These are phyloP conservation scores for Micractinium conductrix DNA, from an alignment of 139 green algal genomes.

Conservation along the genomic window DNA sequence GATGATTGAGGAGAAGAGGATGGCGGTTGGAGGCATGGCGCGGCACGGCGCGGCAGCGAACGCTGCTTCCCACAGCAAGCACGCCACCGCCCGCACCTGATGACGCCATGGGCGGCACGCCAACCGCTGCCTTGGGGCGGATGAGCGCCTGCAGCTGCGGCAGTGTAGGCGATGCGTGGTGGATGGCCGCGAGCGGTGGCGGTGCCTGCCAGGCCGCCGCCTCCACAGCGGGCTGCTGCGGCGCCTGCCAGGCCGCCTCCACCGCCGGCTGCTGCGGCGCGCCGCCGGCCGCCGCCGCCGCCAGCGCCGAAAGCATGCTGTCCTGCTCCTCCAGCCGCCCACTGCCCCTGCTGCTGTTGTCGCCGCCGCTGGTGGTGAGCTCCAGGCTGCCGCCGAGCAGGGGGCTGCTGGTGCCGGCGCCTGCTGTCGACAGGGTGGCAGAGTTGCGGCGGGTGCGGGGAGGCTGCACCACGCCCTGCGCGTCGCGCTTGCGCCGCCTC, in stretches of 20 bases:
- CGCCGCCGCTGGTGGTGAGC: not conserved
- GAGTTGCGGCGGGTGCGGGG: not conserved
- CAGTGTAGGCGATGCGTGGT: not conserved
- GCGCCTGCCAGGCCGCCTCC: not conserved
- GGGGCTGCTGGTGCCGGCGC: not conserved
- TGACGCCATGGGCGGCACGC: not conserved
- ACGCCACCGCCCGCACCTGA: too few relatives aligned
- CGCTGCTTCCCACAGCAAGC: too few relatives aligned
- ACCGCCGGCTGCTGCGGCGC: not conserved
- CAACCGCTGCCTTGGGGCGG: not conserved
- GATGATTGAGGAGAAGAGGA: too few relatives aligned
- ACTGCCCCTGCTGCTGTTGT: not conserved
- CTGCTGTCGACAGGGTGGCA: not conserved
- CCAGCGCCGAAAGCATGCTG: too few relatives aligned
- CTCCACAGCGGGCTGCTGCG: not conserved
- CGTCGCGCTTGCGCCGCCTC: slow-evolving; percentile 1
- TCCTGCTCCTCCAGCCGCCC: too few relatives aligned
- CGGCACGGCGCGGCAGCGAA: too few relatives aligned
- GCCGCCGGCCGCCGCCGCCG: too few relatives aligned
- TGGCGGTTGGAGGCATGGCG: too few relatives aligned
- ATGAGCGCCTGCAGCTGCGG: not conserved
- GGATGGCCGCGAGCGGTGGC: too few relatives aligned
- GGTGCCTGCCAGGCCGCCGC: not conserved
- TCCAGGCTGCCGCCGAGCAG: not conserved
- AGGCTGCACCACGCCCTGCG: not conserved